Evolutionary conservation across 208 protist species (phyloP).

Genomic region (Leishmania guyanensis): DNA sequence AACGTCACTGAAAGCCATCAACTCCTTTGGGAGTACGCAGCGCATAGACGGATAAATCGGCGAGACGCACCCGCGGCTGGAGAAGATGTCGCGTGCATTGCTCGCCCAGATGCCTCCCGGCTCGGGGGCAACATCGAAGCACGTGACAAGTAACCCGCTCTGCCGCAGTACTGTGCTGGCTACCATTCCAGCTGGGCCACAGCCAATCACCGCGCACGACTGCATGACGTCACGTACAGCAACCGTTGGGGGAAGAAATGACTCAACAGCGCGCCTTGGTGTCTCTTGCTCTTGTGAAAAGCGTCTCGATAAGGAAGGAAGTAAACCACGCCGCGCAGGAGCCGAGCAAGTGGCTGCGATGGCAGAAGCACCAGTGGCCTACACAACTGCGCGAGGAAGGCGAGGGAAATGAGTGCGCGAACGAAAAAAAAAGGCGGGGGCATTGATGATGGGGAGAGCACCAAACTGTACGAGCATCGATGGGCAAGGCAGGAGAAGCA

Average conservation of each 20-base stretch:
- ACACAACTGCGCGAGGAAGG: background rate
- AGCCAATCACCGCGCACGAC: constrained; percentile 88
- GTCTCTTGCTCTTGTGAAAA: background rate
- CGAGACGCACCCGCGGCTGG: constrained; percentile 64
- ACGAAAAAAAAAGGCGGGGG: background rate
- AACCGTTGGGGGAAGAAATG: background rate
- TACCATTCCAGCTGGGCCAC: constrained; percentile 84
- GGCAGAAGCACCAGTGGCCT: background rate
- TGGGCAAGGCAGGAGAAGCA: background rate
- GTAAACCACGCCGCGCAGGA: background rate
- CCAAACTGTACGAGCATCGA: background rate
- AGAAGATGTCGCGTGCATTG: constrained; percentile 72
- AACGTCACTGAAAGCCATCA: constrained; percentile 84
- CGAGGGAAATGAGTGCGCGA: background rate
- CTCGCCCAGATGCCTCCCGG: constrained; percentile 82
- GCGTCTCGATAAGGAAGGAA: background rate
- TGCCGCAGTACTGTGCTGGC: constrained; percentile 69
- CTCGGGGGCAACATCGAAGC: constrained; percentile 70
- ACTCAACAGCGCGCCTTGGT: background rate
- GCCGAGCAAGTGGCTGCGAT: background rate
- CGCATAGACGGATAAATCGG: constrained; percentile 85
- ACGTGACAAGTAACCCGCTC: constrained; percentile 83
- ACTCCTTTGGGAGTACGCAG: constrained; percentile 84
- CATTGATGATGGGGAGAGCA: background rate
- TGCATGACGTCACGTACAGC: constrained; percentile 42